Conservation (phyloP, 2,329 filamentous ascomycete genomes). For the Orbilia ellipsospora region DNA sequence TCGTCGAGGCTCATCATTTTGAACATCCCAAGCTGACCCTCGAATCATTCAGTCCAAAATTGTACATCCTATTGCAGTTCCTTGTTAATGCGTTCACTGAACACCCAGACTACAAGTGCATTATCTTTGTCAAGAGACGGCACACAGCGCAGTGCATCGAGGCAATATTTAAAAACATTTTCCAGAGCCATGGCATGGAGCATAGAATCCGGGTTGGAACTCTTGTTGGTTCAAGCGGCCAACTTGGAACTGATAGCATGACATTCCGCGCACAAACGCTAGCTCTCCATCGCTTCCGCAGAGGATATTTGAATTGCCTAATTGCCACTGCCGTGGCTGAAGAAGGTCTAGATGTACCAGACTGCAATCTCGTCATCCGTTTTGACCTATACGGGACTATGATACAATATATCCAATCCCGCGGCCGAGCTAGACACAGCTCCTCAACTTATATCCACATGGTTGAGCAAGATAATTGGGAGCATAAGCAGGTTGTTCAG, state of each 20-base stretch:
- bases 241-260: constrained; percentile 70
- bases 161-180: constrained; percentile 71
- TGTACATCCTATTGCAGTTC: constrained; percentile 71
- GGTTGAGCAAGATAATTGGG: constrained; percentile 76
- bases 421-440: constrained; percentile 81
- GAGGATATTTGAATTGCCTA: constrained; percentile 69
- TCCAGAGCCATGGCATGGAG: constrained; percentile 62
- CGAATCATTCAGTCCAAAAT: constrained; percentile 76
- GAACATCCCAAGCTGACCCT: constrained; percentile 59
- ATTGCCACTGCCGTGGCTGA: constrained; percentile 74
- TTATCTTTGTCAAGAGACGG: constrained; percentile 85
- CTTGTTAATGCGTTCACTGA: constrained; percentile 73
- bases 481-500: constrained; percentile 69
- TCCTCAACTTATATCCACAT: constrained; percentile 86
- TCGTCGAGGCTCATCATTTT: constrained; percentile 69
- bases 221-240: constrained; percentile 72
- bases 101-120: constrained; percentile 74
- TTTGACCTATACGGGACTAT: constrained; percentile 91
- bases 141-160: constrained; percentile 79
- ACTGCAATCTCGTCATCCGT: constrained; percentile 73
- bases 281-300: constrained; percentile 71
- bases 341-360: constrained; percentile 75
- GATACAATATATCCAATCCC: constrained; percentile 94
- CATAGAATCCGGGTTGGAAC: constrained; percentile 71
- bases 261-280: constrained; percentile 79